A percentile compares a stretch with the other conserved stretches of the same genome.
These are phyloP conservation scores for Solanum raphanifolium DNA, from an alignment of 257 asterid genomes.

Conservation along the genomic window DNA sequence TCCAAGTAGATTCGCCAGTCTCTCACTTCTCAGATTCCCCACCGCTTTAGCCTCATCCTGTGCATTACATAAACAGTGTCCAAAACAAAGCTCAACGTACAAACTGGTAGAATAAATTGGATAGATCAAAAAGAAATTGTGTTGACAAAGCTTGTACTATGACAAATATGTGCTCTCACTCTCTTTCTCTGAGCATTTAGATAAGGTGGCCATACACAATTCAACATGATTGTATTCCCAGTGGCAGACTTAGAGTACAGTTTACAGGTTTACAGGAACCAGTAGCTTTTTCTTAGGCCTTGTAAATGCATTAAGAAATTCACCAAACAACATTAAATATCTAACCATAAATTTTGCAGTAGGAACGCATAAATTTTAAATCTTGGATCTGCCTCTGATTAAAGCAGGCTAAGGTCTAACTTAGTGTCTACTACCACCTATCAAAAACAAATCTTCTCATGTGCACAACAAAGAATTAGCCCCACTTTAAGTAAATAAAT, in stretches of 20 bases:
- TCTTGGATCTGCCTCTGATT: background rate
- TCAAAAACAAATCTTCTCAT: background rate
- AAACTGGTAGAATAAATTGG: background rate
- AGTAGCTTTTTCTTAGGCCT: background rate
- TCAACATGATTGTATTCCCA: background rate
- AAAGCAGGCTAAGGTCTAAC: background rate
- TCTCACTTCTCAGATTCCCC: slow-evolving; percentile 36
- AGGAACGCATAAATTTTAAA: background rate
- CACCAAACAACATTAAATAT: background rate
- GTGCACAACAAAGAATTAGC: background rate
- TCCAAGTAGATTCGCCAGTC: slow-evolving; percentile 38
- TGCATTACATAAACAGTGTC: background rate
- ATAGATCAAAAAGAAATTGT: background rate
- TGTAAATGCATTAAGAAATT: background rate
- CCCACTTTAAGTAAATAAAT: background rate
- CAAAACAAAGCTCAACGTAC: background rate
- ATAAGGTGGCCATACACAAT: background rate
- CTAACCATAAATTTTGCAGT: background rate
- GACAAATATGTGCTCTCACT: background rate
- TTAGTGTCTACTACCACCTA: background rate
- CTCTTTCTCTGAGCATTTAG: background rate
- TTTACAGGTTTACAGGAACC: background rate
- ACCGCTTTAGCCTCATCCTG: slow-evolving; percentile 38
- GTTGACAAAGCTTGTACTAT: background rate
- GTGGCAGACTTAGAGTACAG: background rate